Evolutionary conservation across 176 grass and related monocot genomes (phyloP).

Genomic region (Dactylis glomerata): DNA sequence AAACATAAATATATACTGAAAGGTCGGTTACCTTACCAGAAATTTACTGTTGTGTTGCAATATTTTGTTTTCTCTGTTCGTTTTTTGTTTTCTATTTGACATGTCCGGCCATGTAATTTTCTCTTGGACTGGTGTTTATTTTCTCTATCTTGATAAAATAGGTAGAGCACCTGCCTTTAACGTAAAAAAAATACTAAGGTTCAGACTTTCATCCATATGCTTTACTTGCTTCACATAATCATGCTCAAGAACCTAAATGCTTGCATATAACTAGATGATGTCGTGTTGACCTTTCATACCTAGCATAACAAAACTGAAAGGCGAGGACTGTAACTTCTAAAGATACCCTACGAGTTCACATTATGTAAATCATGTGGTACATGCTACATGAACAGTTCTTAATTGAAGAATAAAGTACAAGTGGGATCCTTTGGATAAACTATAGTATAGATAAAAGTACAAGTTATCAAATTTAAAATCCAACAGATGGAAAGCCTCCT

Average conservation of each 20-base stretch:
- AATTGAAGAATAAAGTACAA: neutral
- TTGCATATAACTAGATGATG: slow-evolving; percentile 8
- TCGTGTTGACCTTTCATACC: neutral
- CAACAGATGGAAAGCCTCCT: neutral
- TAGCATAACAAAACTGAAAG: slow-evolving; percentile 4
- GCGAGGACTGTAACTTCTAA: neutral
- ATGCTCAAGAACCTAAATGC: neutral
- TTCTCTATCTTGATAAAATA: neutral
- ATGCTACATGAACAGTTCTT: neutral
- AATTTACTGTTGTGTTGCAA: neutral
- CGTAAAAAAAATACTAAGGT: neutral
- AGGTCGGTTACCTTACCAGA: neutral
- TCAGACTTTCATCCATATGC: neutral
- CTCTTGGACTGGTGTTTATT: neutral
- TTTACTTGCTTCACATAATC: neutral
- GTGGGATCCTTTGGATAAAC: neutral
- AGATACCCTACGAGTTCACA: neutral
- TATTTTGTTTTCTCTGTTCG: neutral
- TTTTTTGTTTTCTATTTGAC: neutral
- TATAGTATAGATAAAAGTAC: neutral
- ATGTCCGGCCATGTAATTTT: neutral
- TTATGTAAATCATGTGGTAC: neutral
- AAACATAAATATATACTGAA: neutral
- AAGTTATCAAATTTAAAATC: neutral
- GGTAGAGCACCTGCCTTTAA: neutral